Base-by-base conservation (phyloP, 768 basidiomycete species). In the Pleurotus salmoneostramineus region DNA sequence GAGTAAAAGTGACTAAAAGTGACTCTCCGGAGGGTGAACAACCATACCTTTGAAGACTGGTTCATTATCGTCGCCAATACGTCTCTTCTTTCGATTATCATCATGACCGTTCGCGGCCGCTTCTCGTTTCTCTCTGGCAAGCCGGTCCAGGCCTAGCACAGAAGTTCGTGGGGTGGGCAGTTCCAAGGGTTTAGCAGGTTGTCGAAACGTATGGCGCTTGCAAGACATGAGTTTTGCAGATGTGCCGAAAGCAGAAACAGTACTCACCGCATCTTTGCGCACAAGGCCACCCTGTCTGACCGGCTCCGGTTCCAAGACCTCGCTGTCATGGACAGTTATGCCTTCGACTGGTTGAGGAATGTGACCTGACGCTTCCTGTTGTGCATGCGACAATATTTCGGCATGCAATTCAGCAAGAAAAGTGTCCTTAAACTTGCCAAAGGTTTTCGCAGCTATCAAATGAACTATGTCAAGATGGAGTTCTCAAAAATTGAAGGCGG, bases 111-210 rank as follows among this genome's bases (percentile, higher is more conserved):
- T 76, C 47, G 76, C 73, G 1, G 78, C 79, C 10, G 83, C 84
- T 1, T 81, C 84, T 56, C 93, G 78, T 72, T 98, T 99, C 68
- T 97, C 93, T 49, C 82, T 84, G 0, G 97, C 97, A 2, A 98
- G 79, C 27, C 81, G 82, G 67, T 99, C 95, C 5, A 98, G 77
- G 3, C 96, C 95, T 0, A 98, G 83, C 3, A 92, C 65, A 4
- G 95, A 97, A 0, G 82, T 73, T 48, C 91, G 79, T 0, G 91
- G 90, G 11, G 90, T 90, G 8, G 87, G 85, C 2, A 90, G 89
- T 64, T 89, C 87, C 5, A 89, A 70, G 6, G 86, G 83, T 64
- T 81, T 86, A 4, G 83, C 83, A 2, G 92, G 93, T 66, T 84
- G 77, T 52, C 84, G 81, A 73, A 97, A 98, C 0, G 87, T 85